phyloP scores from a whole-genome alignment of 257 asterid genomes.

The Lantana camara region DNA sequence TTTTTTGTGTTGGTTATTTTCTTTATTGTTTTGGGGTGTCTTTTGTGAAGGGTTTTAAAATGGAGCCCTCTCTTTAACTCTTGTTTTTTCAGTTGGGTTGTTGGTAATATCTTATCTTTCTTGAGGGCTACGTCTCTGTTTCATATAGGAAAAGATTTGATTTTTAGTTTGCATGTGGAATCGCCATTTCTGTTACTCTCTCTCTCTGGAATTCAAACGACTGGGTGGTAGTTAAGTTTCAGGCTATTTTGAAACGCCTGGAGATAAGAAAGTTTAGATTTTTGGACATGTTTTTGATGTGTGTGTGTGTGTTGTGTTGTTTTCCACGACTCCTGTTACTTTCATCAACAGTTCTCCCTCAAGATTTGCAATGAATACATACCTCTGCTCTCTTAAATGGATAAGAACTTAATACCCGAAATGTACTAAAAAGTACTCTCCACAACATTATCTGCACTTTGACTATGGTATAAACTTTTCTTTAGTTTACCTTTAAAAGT shows the following conservation, averaged over 20 bases:
- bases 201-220: background rate
- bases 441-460: slow-evolving; percentile 22
- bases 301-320: slow-evolving; percentile 22
- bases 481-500: background rate
- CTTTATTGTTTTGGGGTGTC: background rate
- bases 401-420: slow-evolving; percentile 33
- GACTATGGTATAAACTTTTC: slow-evolving; percentile 19
- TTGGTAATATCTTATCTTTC: slow-evolving; percentile 15
- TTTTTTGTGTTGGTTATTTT: slow-evolving; percentile 2
- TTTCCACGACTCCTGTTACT: slow-evolving; percentile 43
- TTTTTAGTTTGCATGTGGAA: slow-evolving; percentile 27
- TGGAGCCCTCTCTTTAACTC: too few species aligned
- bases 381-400: slow-evolving; percentile 41
- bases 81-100: slow-evolving; percentile 5
- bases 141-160: background rate
- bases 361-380: slow-evolving; percentile 24
- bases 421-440: slow-evolving; percentile 31
- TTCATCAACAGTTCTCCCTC: slow-evolving; percentile 45
- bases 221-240: background rate
- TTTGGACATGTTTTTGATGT: slow-evolving; percentile 18
- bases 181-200: slow-evolving; percentile 10
- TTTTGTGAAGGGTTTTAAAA: background rate
- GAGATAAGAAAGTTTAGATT: slow-evolving; percentile 31
- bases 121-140: background rate
- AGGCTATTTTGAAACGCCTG: slow-evolving; percentile 10